Conservation (phyloP, 2,329 filamentous ascomycete species). For the Cordyceps cicadae region DNA sequence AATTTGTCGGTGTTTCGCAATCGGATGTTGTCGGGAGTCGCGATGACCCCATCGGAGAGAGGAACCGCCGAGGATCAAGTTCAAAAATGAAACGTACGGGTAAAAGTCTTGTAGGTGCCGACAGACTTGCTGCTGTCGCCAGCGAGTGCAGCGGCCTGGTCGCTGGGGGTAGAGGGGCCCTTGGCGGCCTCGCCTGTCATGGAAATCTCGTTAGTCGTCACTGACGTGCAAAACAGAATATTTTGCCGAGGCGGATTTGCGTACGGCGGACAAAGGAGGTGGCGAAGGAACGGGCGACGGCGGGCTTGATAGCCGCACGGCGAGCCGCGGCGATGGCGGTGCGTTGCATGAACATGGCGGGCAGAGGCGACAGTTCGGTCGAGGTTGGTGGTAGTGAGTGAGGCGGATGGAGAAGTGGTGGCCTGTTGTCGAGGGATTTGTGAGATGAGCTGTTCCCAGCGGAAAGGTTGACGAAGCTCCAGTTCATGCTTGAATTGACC, state of each 20-base stretch:
- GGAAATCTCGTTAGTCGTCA: neutral
- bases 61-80: neutral
- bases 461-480: constrained; percentile 26
- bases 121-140: constrained; percentile 37
- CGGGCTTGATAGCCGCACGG: constrained; percentile 45
- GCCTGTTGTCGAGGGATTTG: constrained; percentile 38
- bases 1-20: neutral
- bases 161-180: constrained; percentile 24
- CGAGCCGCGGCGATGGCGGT: constrained; percentile 53
- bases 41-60: neutral
- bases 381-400: constrained; percentile 17
- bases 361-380: constrained; percentile 16
- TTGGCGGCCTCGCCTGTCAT: constrained; percentile 30
- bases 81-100: constrained; percentile 34
- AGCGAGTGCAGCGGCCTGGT: constrained; percentile 29
- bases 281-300: constrained; percentile 50
- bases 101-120: constrained; percentile 36
- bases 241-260: constrained; percentile 18
- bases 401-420: constrained; percentile 17
- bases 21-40: constrained; percentile 4
- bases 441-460: constrained; percentile 38
- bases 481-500: constrained; percentile 27
- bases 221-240: neutral
- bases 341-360: constrained; percentile 56
- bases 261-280: constrained; percentile 55